Conservation (phyloP, 768 basidiomycete genomes). For the Suillus brevipes region DNA sequence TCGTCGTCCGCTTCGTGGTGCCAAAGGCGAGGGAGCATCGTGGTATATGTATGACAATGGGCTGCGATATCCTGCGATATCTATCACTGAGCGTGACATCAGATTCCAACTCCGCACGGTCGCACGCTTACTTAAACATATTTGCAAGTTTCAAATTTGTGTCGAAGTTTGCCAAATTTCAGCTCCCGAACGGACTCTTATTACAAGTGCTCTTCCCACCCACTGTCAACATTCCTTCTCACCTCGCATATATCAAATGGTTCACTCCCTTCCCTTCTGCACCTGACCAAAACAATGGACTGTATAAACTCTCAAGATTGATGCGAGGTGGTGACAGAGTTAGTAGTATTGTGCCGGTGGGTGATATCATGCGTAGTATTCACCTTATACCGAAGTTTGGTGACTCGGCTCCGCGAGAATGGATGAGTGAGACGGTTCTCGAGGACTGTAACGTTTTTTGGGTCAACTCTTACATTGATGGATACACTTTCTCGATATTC, state of each 20-base stretch:
- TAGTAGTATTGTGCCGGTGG: slow-evolving; percentile 14
- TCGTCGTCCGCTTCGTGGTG: no score
- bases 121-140: no score
- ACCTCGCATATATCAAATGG: slow-evolving; percentile 15
- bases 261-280: slow-evolving; percentile 23
- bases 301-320: slow-evolving; percentile 27
- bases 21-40: no score
- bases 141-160: no score
- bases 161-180: no score
- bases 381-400: slow-evolving; percentile 39
- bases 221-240: slow-evolving; percentile 20
- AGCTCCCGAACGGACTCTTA: no score
- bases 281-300: slow-evolving; percentile 20
- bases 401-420: slow-evolving; percentile 24
- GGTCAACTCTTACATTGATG: no score
- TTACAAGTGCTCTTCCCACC: slow-evolving; percentile 16
- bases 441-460: background rate
- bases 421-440: slow-evolving; percentile 20
- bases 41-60: no score
- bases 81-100: no score
- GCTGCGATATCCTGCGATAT: no score
- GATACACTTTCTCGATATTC: background rate
- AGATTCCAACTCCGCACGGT: no score
- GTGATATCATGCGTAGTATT: slow-evolving; percentile 22
- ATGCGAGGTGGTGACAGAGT: background rate